phyloP scores from a whole-genome alignment of 2,329 filamentous ascomycete genomes.

The Monilinia aucupariae region DNA sequence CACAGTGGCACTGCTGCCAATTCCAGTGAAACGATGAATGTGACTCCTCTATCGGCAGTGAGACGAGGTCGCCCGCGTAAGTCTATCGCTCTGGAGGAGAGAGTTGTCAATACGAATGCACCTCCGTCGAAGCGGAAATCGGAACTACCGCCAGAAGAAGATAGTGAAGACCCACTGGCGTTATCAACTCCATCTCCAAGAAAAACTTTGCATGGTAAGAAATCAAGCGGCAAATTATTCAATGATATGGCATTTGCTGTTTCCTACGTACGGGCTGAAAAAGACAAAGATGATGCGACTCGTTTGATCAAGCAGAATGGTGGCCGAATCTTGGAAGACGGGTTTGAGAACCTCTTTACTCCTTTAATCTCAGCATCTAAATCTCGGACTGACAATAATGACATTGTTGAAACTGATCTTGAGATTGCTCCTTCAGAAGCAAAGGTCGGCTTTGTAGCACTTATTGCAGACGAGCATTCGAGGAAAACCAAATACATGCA shows the following conservation, averaged over 20 bases:
- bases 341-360: constrained; percentile 78
- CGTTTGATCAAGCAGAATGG: constrained; percentile 64
- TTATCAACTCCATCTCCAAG: constrained; percentile 4
- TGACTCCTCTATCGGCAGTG: neutral
- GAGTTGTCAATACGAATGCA: constrained; percentile 12
- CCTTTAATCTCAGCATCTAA: constrained; percentile 4
- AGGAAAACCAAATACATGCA: constrained; percentile 91
- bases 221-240: constrained; percentile 48
- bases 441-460: constrained; percentile 68
- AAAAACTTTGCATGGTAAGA: neutral
- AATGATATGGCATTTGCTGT: constrained; percentile 82
- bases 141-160: constrained; percentile 12
- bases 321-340: constrained; percentile 63
- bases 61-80: constrained; percentile 5
- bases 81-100: neutral
- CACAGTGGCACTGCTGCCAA: neutral
- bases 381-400: constrained; percentile 18
- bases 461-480: constrained; percentile 82
- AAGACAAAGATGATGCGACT: constrained; percentile 52
- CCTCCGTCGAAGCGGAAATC: constrained; percentile 27
- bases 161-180: constrained; percentile 29
- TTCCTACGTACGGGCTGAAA: constrained; percentile 56
- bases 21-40: neutral
- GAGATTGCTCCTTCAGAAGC: constrained; percentile 48
- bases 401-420: constrained; percentile 38